Evolutionary conservation across 2,329 filamentous ascomycete genomes (phyloP), one percentile per base, ranked within the genome.

Genomic region (Fonsecaea multimorphosa): DNA sequence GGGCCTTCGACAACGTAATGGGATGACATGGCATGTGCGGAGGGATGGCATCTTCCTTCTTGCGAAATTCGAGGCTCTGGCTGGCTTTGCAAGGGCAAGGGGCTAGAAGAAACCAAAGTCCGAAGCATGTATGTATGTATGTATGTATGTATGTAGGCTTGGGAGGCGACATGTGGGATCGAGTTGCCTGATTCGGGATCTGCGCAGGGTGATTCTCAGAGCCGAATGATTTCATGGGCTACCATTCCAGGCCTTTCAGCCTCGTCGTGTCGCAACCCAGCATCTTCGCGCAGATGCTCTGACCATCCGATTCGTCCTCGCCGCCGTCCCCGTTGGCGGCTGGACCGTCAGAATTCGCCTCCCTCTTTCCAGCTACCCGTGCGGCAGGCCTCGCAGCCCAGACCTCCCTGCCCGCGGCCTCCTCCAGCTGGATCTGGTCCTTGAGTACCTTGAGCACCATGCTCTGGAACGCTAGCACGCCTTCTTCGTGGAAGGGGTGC

Each of bases 401-500:
- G 60, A 86, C 82, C 74, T 85, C 80, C 52, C 73, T 68, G 2
- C 79, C 80, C 0, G 73, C 76, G 1, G 74, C 73, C 68, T 79
- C 77, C 73, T 87, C 84, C 19, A 75, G 74, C 64, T 80, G 74
- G 67, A 80, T 76, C 67, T 86, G 84, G 49, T 79, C 78, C 32
- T 77, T 78, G 38, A 86, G 74, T 16, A 79, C 73, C 38, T 83
- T 79, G 2, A 84, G 82, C 34, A 84, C 80, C 12, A 77, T 76
- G 36, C 78, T 79, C 77, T 87, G 84, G 78, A 87, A 86, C 74
- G 81, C 85, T 0, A 86, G 76, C 0, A 85, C 84, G 0, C 85
- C 84, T 74, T 87, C 83, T 74, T 89, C 87, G 75, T 84, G 82
- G 58, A 80, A 79, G 0, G 87, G 86, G 73, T 89, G 87, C 74